phyloP scores from a whole-genome alignment of 2,329 filamentous ascomycete species.

The Endothia cerciana region DNA sequence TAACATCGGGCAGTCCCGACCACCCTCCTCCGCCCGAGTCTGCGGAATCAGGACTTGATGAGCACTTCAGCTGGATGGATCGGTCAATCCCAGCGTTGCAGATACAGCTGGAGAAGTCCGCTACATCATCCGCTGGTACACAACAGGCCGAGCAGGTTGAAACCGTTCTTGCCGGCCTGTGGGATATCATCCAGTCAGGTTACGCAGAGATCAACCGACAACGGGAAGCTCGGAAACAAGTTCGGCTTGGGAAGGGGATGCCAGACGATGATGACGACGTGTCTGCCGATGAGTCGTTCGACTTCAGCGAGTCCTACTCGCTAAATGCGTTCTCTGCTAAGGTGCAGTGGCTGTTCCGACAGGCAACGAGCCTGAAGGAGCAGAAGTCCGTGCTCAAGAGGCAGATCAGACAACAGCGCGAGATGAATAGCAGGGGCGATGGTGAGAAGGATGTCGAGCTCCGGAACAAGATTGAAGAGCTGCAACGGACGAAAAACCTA shows the following conservation, averaged over 20 bases:
- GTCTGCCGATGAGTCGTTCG: conserved; percentile 64
- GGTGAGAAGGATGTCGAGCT: conserved; percentile 68
- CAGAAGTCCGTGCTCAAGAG: conserved; percentile 88
- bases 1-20: conserved; percentile 51
- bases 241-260: conserved; percentile 60
- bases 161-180: conserved; percentile 55
- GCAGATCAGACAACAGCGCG: conserved; percentile 93
- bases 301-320: conserved; percentile 66
- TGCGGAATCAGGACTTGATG: conserved; percentile 61
- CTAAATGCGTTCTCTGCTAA: conserved; percentile 76
- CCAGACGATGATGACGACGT: conserved; percentile 60
- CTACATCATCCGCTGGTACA: conserved; percentile 37
- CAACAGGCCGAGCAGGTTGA: conserved; percentile 61
- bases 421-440: conserved; percentile 87
- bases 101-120: conserved; percentile 44
- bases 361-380: conserved; percentile 78
- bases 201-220: conserved; percentile 59
- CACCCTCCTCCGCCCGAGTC: conserved; percentile 63
- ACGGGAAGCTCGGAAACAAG: conserved; percentile 56
- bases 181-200: conserved; percentile 60
- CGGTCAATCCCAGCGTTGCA: conserved; percentile 58
- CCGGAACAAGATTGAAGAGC: conserved; percentile 59
- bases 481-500: conserved; percentile 46
- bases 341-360: conserved; percentile 77
- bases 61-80: conserved; percentile 72